These are phyloP conservation scores for Fraxinus floribunda DNA, from an alignment of 305 asterid species.

Conservation along the genomic window DNA sequence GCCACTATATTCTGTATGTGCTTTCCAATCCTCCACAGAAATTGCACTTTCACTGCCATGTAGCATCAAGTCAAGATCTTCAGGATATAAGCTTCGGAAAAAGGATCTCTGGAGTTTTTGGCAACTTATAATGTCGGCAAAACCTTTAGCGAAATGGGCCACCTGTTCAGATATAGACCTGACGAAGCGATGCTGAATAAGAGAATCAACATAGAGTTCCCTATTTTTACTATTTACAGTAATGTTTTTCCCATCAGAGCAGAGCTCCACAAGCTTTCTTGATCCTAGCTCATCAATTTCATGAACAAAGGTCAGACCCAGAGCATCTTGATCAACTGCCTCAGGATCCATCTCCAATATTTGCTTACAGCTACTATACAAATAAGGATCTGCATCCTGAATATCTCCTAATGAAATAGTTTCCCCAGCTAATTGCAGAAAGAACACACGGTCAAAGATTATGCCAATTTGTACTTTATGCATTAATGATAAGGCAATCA, in stretches of 20 bases:
- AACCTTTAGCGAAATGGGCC: conserved; percentile 57
- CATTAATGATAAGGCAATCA: conserved; percentile 83
- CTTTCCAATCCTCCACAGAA: conserved; percentile 82
- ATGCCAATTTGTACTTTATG: conserved; percentile 81
- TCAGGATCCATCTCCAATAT: conserved; percentile 82
- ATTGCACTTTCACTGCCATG: conserved; percentile 69
- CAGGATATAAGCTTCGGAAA: conserved; percentile 58
- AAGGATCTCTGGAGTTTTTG: conserved; percentile 44
- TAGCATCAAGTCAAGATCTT: conserved; percentile 81
- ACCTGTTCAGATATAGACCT: conserved; percentile 60
- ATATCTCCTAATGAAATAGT: conserved; percentile 64
- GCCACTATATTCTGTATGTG: conserved; percentile 75
- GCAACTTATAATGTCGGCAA: conserved; percentile 50
- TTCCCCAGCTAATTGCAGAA: conserved; percentile 63
- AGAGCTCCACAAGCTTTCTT: conserved; percentile 65
- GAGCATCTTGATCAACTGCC: conserved; percentile 67
- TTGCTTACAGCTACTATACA: conserved; percentile 83
- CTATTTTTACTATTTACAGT: conserved; percentile 70
- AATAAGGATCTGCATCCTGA: conserved; percentile 69
- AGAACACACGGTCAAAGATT: conserved; percentile 69
- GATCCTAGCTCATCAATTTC: conserved; percentile 81
- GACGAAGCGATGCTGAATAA: conserved; percentile 64
- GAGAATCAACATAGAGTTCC: conserved; percentile 60
- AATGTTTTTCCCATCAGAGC: conserved; percentile 49
- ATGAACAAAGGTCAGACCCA: conserved; percentile 69